A percentile compares a stretch with the other conserved stretches of the same genome.
Evolutionary conservation across 176 grass and related monocot genomes (phyloP).

Genomic region (Tuctoria greenei): DNA sequence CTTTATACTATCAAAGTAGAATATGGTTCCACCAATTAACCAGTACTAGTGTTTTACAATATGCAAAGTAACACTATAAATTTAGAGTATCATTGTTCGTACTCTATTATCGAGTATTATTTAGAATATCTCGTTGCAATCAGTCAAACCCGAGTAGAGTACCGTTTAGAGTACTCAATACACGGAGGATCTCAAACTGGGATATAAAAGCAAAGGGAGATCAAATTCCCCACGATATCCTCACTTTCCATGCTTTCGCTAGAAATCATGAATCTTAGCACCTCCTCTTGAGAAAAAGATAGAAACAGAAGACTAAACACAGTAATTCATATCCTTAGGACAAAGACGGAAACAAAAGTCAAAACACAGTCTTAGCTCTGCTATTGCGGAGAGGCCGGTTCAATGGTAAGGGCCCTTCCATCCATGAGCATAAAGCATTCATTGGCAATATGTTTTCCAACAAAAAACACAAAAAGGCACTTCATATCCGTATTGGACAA

Average conservation of each 20-base stretch:
- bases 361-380: too few species aligned
- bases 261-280: not conserved
- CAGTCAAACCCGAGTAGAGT: too few species aligned
- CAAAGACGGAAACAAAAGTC: too few species aligned
- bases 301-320: conserved; percentile 8
- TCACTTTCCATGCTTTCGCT: conserved; percentile 3
- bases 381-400: too few species aligned
- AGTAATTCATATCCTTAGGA: not conserved
- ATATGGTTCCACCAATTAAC: too few species aligned
- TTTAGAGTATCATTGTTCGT: too few species aligned
- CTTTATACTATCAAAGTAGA: too few species aligned
- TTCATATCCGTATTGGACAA: conserved; percentile 4
- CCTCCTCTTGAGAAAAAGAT: not conserved
- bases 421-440: not conserved
- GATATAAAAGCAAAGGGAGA: conserved; percentile 6
- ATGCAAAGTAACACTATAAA: too few species aligned
- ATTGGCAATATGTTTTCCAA: not conserved
- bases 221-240: not conserved
- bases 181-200: not conserved
- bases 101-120: too few species aligned
- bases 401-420: not conserved
- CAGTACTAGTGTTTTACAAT: too few species aligned
- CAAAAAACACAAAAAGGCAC: not conserved
- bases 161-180: too few species aligned
- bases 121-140: too few species aligned